Base-by-base conservation (phyloP, 148 eudicot genomes). In the Agrostemma githago region DNA sequence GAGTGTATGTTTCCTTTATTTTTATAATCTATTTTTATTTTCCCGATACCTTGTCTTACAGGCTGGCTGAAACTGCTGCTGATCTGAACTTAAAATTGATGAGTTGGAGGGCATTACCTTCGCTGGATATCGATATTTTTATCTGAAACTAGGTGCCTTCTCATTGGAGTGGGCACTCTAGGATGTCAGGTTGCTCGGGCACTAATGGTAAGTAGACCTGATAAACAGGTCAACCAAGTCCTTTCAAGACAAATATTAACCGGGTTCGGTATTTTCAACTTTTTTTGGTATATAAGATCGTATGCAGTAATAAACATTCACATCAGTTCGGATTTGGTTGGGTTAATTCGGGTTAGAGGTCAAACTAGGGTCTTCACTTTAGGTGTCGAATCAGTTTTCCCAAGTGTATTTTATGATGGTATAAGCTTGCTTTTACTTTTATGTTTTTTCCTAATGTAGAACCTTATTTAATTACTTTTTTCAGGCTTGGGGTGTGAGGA, bases 111-210 rank as follows among this genome's bases (percentile, higher is more conserved):
- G 93, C 95, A 69, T 82, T 94, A 71, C 97, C 98, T 72, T 91
- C 98, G 62, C 62, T 94, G 74, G 72, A 91, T 78, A 86, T 94
- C 57, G 78, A 77, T 62, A 72, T 84, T 26, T 38, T 81, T 94
- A 72, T 86, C 97, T 72, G 59, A 83, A 42, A 84, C 88, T 41
- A 89, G 83, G 84, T 91, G 98, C 81, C 98, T 94, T 74, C 96
- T 94, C 70, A 77, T 94, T 59, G 98, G 98, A 68, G 98, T 96
- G 20, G 96, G 97, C 77, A 91, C 98, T 60, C 92, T 94, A 79
- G 97, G 98, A 77, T 94, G 98, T 82, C 96, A 94, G 82, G 98
- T 94, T 79, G 96, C 98, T 80, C 93, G 96, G 51, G 86, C 87
- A 84, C 90, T 94, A 68, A 88, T 94, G 98, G 97, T 91, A 82